phyloP scores from a whole-genome alignment of 2,329 filamentous ascomycete genomes.

The Trichophyton mentagrophytes region DNA sequence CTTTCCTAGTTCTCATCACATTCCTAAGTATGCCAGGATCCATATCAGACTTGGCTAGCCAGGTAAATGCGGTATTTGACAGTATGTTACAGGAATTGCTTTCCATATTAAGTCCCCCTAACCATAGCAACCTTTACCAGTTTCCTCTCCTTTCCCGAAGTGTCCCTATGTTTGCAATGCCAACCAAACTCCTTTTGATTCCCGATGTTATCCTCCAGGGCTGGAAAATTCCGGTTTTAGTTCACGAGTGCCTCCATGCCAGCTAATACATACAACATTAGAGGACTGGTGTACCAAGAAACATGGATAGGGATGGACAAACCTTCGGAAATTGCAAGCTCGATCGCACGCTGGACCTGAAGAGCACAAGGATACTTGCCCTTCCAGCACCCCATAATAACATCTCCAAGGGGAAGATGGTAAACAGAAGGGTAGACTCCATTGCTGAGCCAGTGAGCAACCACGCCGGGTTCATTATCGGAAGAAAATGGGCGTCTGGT shows the following conservation, averaged over 20 bases:
- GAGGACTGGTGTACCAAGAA: background rate
- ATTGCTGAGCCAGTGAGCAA: background rate
- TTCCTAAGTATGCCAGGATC: background rate
- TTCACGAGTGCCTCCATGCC: background rate
- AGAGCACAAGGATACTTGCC: conserved; percentile 4
- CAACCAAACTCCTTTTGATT: background rate
- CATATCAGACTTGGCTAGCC: background rate
- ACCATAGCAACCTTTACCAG: background rate
- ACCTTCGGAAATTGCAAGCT: background rate
- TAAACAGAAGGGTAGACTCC: conserved; percentile 5
- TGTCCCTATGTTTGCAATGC: background rate
- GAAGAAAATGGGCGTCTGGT: background rate
- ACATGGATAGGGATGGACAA: background rate
- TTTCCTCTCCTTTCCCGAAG: background rate
- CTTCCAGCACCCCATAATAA: conserved; percentile 8
- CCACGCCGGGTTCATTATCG: background rate
- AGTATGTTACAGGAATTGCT: background rate
- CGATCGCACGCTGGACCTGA: conserved; percentile 1
- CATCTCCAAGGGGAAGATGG: conserved; percentile 5
- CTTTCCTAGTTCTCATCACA: background rate
- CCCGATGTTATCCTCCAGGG: no score
- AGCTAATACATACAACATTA: background rate
- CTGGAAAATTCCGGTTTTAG: background rate
- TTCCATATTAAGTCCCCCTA: background rate
- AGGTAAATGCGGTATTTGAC: background rate